Evolutionary conservation across 805 yeast genomes (phyloP), one percentile per base, ranked within the genome.

Genomic region (Cyberlindnera saturnus): DNA sequence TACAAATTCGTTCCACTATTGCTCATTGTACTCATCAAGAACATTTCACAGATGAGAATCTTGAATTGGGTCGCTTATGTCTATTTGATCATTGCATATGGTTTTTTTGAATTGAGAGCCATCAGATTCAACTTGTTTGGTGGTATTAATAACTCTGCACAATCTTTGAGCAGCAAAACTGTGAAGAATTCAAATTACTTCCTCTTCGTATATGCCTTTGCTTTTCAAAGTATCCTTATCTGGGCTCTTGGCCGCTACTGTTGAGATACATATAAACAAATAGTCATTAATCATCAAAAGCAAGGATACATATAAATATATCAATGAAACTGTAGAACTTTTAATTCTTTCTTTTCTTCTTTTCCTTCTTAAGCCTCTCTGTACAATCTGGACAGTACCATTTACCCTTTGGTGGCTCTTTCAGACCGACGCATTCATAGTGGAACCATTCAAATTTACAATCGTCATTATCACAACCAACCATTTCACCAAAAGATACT

Each of bases 371-470:
- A 57, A 63, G 52, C 37, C 61, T 65, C 37, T 65, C 67, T 34
- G 62, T 63, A 69, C 98, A 90, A 41, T 82, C 84, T 0, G 96
- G 87, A 67, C 99, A 91, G 61, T 80, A 90, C 99, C 99, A 91
- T 38, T 85, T 83, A 16, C 93, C 96, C 56, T 81, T 79, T 3
- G 98, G 98, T 5, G 95, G 96, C 40, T 80, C 82, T 16, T 80
- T 81, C 46, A 91, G 69, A 1, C 96, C 96, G 34, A 91, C 96
- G 69, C 99, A 93, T 43, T 81, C 83, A 73, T 90, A 91, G 64
- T 93, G 99, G 66, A 91, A 91, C 98, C 98, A 91, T 61, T 88
- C 96, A 51, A 73, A 81, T 58, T 81, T 78, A 69, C 99, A 93
- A 53, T 83, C 81, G 19, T 83, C 84, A 49, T 88, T 86, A 60